These are phyloP conservation scores for Aquilaria yunnanensis DNA, from an alignment of 345 rosid genomes.

Conservation along the genomic window DNA sequence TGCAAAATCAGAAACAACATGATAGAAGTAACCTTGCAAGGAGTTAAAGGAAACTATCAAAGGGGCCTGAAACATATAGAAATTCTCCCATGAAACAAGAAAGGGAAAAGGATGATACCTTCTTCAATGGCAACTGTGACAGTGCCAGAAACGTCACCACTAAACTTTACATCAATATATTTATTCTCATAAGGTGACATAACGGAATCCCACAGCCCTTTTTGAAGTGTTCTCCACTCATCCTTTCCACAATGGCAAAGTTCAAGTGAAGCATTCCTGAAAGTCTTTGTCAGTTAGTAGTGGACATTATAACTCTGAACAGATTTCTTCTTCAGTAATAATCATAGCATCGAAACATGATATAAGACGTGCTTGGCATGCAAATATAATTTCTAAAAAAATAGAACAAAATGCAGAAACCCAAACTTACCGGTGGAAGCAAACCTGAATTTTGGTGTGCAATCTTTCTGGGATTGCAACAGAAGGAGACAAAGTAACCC, in stretches of 20 bases:
- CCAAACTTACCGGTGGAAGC: slow-evolving; percentile 69
- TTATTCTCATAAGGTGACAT: slow-evolving; percentile 74
- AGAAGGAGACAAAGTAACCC: slow-evolving; percentile 52
- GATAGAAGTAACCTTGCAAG: background rate
- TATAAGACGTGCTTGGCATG: too few species aligned
- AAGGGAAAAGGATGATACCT: slow-evolving; percentile 31
- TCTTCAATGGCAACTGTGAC: slow-evolving; percentile 46
- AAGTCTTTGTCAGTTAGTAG: slow-evolving; percentile 8
- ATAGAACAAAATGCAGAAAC: background rate
- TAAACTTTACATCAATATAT: slow-evolving; percentile 70
- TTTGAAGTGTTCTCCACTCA: slow-evolving; percentile 71
- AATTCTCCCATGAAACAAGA: background rate
- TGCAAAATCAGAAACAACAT: slow-evolving; percentile 25
- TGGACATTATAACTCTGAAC: background rate
- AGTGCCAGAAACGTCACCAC: slow-evolving; percentile 39
- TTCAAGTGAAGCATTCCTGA: slow-evolving; percentile 70
- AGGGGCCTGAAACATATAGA: background rate
- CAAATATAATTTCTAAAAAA: background rate
- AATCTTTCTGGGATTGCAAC: slow-evolving; percentile 41
- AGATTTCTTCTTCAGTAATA: too few species aligned
- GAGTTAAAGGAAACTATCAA: background rate
- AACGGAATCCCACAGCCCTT: slow-evolving; percentile 49
- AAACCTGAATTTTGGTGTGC: slow-evolving; percentile 59
- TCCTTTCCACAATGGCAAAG: slow-evolving; percentile 63
- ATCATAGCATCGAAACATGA: too few species aligned